Evolutionary conservation across 1,139 yeast species (phyloP).

Genomic region (Torulaspora globosa): DNA sequence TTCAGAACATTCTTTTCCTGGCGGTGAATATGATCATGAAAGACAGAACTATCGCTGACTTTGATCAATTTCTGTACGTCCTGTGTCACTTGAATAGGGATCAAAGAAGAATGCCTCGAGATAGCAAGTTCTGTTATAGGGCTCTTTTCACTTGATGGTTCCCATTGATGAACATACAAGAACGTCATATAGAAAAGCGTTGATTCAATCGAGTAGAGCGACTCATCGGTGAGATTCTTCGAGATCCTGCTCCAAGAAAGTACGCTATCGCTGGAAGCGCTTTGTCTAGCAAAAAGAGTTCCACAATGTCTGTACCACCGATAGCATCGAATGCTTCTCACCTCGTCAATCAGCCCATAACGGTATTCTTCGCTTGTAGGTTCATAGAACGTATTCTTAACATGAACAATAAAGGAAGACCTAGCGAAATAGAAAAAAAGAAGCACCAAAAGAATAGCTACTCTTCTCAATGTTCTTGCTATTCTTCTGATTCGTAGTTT

Average conservation of each 20-base stretch:
- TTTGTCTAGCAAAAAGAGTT: slow-evolving; percentile 9
- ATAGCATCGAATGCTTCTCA: slow-evolving; percentile 18
- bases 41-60: slow-evolving; percentile 20
- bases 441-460: slow-evolving; percentile 7
- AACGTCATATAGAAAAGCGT: slow-evolving; percentile 13
- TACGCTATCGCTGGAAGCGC: slow-evolving; percentile 2
- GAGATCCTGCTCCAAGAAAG: slow-evolving; percentile 19
- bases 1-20: slow-evolving; percentile 4
- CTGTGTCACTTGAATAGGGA: slow-evolving; percentile 17
- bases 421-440: slow-evolving; percentile 10
- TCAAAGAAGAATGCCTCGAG: slow-evolving; percentile 16
- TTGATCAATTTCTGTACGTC: slow-evolving; percentile 15
- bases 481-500: slow-evolving; percentile 15
- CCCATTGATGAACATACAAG: slow-evolving; percentile 18
- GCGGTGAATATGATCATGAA: slow-evolving; percentile 17
- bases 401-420: slow-evolving; percentile 5
- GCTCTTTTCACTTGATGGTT: neutral
- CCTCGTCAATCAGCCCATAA: slow-evolving; percentile 20
- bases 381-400: slow-evolving; percentile 4
- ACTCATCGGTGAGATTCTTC: slow-evolving; percentile 15
- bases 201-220: slow-evolving; percentile 13
- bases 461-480: slow-evolving; percentile 8
- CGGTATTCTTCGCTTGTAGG: slow-evolving; percentile 10
- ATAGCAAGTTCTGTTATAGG: slow-evolving; percentile 20
- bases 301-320: slow-evolving; percentile 20